A percentile compares a stretch with the other conserved stretches of the same genome.
These are phyloP conservation scores for Rhodomyrtus tomentosa DNA, from an alignment of 345 rosid genomes.

Conservation along the genomic window DNA sequence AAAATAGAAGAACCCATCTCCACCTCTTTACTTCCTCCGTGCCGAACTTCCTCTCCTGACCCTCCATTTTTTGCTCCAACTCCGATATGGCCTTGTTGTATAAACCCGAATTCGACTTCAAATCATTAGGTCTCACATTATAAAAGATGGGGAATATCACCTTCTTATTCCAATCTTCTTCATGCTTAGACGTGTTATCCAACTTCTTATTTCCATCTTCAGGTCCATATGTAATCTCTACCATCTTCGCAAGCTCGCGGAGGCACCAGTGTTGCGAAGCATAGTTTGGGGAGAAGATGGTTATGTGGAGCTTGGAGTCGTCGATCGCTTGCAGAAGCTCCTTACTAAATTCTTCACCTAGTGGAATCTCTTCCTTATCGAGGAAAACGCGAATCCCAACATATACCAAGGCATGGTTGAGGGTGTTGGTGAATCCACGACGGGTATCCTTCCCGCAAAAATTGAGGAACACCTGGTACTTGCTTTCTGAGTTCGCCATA, in stretches of 20 bases:
- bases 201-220: too few species aligned
- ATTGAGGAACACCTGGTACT: background rate
- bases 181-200: too few species aligned
- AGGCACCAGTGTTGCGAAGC: background rate
- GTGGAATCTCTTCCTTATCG: too few species aligned
- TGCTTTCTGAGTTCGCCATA: too few species aligned
- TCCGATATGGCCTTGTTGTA: too few species aligned
- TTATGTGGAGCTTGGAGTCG: background rate
- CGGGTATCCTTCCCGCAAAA: background rate
- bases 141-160: background rate
- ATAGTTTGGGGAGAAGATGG: background rate
- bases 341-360: too few species aligned
- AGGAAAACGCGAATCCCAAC: background rate
- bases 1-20: too few species aligned
- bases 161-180: background rate
- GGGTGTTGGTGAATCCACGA: background rate
- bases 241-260: background rate
- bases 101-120: rapidly evolving
- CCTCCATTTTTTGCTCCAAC: too few species aligned
- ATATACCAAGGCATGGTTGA: background rate
- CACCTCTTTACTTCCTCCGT: too few species aligned
- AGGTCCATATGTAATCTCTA: too few species aligned
- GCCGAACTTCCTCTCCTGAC: too few species aligned
- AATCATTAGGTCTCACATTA: background rate
- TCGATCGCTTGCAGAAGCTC: background rate